Evolutionary conservation across 257 asterid genomes (phyloP).

Genomic region (Pogostemon cablin): DNA sequence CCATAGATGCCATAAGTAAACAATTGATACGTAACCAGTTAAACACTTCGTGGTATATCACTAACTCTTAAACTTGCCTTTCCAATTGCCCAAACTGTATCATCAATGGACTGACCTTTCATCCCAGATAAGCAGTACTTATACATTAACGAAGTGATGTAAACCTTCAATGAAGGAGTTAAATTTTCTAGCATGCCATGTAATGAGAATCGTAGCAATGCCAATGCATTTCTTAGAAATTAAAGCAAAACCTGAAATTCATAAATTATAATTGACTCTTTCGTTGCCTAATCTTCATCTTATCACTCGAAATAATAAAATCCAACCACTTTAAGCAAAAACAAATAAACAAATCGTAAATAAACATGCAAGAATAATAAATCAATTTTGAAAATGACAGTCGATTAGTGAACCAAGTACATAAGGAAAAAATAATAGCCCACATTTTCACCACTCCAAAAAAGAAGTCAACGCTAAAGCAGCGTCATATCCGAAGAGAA

Average conservation of each 20-base stretch:
- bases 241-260: not conserved
- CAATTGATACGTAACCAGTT: constrained; percentile 4
- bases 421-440: not conserved
- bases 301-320: not conserved
- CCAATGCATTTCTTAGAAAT: constrained; percentile 23
- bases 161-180: not conserved
- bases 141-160: not conserved
- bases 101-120: constrained; percentile 11
- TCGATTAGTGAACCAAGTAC: not conserved
- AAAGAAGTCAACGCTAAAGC: not conserved
- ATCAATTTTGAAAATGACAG: too few species aligned
- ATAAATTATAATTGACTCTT: not conserved
- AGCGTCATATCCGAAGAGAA: not conserved
- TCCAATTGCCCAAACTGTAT: not conserved
- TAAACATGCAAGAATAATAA: too few species aligned
- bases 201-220: constrained; percentile 2
- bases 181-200: not conserved
- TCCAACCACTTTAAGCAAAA: not conserved
- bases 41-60: not conserved
- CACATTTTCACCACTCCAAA: not conserved
- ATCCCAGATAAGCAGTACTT: not conserved
- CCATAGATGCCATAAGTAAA: not conserved
- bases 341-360: too few species aligned
- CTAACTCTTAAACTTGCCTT: not conserved
- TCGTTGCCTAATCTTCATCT: not conserved